These are phyloP conservation scores for Pontederia paniculata DNA, from an alignment of 176 grass and related monocot species.

Conservation along the genomic window DNA sequence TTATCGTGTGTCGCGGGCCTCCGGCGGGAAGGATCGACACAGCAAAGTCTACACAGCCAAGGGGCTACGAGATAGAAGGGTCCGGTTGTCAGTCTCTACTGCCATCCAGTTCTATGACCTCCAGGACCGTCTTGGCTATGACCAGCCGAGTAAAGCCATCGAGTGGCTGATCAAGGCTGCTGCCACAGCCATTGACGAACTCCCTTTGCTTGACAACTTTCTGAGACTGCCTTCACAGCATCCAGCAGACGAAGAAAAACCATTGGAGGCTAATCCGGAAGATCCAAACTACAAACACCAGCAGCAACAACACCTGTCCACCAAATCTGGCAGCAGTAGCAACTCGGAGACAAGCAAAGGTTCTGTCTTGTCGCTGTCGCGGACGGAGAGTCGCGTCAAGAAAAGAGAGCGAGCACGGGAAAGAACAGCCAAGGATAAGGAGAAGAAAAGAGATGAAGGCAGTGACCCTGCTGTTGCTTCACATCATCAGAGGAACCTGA, in stretches of 20 bases:
- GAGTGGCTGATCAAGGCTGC: conserved; percentile 15
- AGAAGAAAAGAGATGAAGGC: conserved; percentile 25
- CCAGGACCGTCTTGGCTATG: conserved; percentile 17
- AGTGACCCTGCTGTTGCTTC: conserved; percentile 26
- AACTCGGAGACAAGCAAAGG: conserved; percentile 85
- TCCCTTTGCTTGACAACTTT: conserved; percentile 1
- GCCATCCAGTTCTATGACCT: conserved; percentile 21
- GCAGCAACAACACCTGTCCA: conserved; percentile 22
- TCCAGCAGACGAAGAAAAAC: not conserved
- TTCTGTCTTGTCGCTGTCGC: conserved; percentile 56
- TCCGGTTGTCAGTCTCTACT: conserved; percentile 8
- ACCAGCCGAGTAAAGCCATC: conserved; percentile 18
- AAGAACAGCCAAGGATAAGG: conserved; percentile 32
- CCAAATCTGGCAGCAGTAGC: conserved; percentile 59
- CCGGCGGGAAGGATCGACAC: conserved; percentile 17
- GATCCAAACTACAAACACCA: conserved; percentile 10
- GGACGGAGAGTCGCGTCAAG: conserved; percentile 64
- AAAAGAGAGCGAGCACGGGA: conserved; percentile 49
- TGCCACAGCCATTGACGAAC: conserved; percentile 6
- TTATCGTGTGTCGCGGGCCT: conserved; percentile 6
- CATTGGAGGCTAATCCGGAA: not conserved
- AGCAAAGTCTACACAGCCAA: conserved; percentile 22
- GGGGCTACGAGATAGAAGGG: conserved; percentile 2
- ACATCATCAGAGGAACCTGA: conserved; percentile 25
- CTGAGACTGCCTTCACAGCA: not conserved